These are phyloP conservation scores for Lupinus albus DNA, from an alignment of 306 rosid genomes.

Conservation along the genomic window DNA sequence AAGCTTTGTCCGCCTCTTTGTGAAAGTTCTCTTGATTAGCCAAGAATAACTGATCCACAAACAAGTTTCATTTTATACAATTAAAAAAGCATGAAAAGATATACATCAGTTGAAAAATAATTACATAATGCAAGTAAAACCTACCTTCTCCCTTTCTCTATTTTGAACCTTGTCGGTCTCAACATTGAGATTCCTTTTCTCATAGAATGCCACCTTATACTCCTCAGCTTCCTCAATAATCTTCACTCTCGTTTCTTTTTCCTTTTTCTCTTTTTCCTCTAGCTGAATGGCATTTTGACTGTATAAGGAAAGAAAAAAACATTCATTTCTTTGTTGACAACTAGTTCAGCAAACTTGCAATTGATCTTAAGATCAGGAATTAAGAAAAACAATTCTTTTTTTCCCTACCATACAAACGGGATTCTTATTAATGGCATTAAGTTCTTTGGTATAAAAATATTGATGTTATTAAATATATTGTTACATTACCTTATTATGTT, in stretches of 20 bases:
- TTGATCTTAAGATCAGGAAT: conserved; percentile 17
- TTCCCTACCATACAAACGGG: conserved; percentile 7
- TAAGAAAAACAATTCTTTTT: conserved; percentile 4
- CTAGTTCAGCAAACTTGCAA: conserved; percentile 25
- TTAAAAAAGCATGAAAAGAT: conserved; percentile 26
- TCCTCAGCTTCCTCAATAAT: conserved; percentile 97
- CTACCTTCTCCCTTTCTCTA: conserved; percentile 96
- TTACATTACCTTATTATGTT: background rate
- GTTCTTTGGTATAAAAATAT: background rate
- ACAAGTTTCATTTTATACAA: conserved; percentile 16
- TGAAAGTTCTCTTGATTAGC: conserved; percentile 96
- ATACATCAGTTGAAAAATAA: background rate
- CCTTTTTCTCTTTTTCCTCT: conserved; percentile 93
- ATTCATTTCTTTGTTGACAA: conserved; percentile 14
- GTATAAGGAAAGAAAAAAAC: conserved; percentile 43
- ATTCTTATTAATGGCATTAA: conserved; percentile 1
- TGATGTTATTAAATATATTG: conserved; percentile 1
- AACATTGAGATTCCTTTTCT: conserved; percentile 91
- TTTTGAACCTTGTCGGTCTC: conserved; percentile 81
- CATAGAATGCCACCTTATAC: conserved; percentile 74
- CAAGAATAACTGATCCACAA: conserved; percentile 59
- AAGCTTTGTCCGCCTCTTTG: conserved; percentile 92
- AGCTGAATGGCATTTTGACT: conserved; percentile 85
- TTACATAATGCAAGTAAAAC: conserved; percentile 21
- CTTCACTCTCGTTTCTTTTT: conserved; percentile 85